Evolutionary conservation across 306 rosid genomes (phyloP).

Genomic region (Ormosia semicastrata): DNA sequence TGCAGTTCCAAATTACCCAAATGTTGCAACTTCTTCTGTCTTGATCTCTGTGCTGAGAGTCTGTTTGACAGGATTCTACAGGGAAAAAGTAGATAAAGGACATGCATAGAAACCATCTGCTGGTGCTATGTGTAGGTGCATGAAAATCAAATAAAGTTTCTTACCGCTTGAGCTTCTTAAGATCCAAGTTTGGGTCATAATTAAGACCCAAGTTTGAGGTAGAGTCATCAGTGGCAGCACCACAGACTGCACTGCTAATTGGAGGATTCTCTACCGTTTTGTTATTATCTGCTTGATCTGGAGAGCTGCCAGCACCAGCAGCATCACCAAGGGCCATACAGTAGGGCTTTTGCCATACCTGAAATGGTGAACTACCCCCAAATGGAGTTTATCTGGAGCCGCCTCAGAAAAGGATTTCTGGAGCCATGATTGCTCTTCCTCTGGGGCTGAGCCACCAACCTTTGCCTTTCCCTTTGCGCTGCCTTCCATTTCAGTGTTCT

Average conservation of each 20-base stretch:
- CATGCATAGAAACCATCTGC: background rate
- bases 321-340: background rate
- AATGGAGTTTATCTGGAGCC: constrained; percentile 23
- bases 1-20: background rate
- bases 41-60: background rate
- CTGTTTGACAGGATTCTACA: constrained; percentile 11
- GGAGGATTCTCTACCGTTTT: background rate
- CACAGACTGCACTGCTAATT: background rate
- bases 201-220: background rate
- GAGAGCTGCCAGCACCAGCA: background rate
- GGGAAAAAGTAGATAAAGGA: background rate
- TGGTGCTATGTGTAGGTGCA: background rate
- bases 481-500: constrained; percentile 10
- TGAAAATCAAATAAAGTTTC: background rate
- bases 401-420: background rate
- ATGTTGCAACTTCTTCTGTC: background rate
- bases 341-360: background rate
- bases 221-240: background rate
- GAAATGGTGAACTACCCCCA: background rate
- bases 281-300: background rate
- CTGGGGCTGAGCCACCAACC: no score
- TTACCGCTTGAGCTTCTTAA: constrained; percentile 31
- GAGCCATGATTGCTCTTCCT: background rate
- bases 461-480: no score
- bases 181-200: constrained; percentile 3